phyloP scores from a whole-genome alignment of 768 basidiomycete species.

The Phlebiopsis flavidoalba region DNA sequence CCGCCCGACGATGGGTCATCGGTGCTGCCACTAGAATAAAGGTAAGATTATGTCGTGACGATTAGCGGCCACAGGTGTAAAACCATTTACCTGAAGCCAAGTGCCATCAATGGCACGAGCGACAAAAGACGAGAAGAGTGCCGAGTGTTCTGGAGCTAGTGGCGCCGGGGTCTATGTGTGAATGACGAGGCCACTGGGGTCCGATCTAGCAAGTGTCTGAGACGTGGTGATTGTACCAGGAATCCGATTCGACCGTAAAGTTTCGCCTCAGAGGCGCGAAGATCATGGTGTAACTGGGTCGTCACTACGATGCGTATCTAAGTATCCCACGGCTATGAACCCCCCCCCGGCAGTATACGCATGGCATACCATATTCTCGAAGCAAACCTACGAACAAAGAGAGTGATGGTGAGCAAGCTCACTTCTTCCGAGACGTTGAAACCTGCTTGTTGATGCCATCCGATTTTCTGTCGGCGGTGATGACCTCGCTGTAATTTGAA shows the following conservation, averaged over 20 bases:
- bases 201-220: conserved; percentile 55
- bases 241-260: conserved; percentile 55
- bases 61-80: not conserved
- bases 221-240: conserved; percentile 53
- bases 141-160: conserved; percentile 50
- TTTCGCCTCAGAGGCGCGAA: conserved; percentile 25
- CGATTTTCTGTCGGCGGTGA: conserved; percentile 39
- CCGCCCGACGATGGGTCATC: conserved; percentile 51
- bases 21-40: not conserved
- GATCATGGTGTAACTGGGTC: not conserved
- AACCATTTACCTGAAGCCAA: conserved; percentile 10
- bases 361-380: conserved; percentile 51
- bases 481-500: not conserved
- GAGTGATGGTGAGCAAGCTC: conserved; percentile 46
- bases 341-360: conserved; percentile 34
- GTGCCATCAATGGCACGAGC: conserved; percentile 35
- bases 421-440: conserved; percentile 46
- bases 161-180: conserved; percentile 55
- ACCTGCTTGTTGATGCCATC: conserved; percentile 33
- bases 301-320: not conserved
- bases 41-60: not conserved
- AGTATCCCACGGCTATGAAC: conserved; percentile 30
- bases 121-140: conserved; percentile 53
- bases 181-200: no score
- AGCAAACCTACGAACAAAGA: conserved; percentile 60